Evolutionary conservation across 805 yeast species (phyloP).

Genomic region (Kodamaea kaohsiungensis): DNA sequence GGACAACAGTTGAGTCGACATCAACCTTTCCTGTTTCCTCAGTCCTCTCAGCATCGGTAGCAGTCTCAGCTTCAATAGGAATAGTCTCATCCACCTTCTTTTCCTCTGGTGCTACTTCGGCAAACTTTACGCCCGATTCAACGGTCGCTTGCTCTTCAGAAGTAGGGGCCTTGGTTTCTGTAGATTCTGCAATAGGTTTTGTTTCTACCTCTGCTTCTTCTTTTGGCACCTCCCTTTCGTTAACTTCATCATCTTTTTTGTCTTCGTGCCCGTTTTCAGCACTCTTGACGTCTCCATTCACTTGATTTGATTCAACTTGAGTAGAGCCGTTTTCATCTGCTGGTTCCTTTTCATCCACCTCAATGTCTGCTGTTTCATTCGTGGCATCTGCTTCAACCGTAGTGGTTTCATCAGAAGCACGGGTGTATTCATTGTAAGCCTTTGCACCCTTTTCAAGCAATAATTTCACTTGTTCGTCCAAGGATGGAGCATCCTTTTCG

Average conservation of each 20-base stretch:
- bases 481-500: slow-evolving; percentile 33
- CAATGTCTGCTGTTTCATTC: slow-evolving; percentile 4
- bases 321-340: not conserved
- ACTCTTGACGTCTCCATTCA: not conserved
- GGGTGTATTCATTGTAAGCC: slow-evolving; percentile 19
- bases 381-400: slow-evolving; percentile 11
- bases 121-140: not conserved
- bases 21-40: slow-evolving; percentile 1
- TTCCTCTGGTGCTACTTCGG: not conserved
- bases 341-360: not conserved
- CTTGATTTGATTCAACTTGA: not conserved
- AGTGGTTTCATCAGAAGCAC: slow-evolving; percentile 10
- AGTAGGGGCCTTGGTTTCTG: not conserved
- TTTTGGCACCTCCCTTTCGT: not conserved
- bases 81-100: not conserved
- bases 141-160: not conserved
- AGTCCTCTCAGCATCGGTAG: not conserved
- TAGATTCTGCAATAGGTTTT: not conserved
- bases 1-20: slow-evolving; percentile 23
- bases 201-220: not conserved
- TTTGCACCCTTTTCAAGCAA: slow-evolving; percentile 43
- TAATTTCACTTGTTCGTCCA: slow-evolving; percentile 30
- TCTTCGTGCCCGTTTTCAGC: not conserved
- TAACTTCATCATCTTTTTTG: not conserved
- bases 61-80: not conserved